Percentiles rank a stretch among this genome's conserved stretches.
These are phyloP conservation scores for Cystobasidium onofrii DNA, from an alignment of 768 basidiomycete genomes.

Conservation along the genomic window DNA sequence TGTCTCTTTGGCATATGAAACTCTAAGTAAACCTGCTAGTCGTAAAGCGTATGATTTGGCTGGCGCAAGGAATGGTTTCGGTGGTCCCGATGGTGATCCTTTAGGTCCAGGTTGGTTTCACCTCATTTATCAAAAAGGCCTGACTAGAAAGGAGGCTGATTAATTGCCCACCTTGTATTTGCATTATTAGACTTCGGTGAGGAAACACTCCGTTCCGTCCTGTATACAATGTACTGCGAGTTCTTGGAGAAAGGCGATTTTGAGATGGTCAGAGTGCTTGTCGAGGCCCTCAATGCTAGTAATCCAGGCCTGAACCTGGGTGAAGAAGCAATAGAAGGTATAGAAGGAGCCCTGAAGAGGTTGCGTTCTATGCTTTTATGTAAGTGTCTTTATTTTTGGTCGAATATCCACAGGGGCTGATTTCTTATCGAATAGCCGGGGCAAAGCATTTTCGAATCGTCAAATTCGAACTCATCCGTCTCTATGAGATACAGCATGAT, in stretches of 20 bases:
- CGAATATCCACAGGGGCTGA: no score
- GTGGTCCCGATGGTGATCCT: not conserved
- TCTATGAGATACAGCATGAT: constrained; percentile 71
- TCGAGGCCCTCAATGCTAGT: constrained; percentile 69
- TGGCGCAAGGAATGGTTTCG: not conserved
- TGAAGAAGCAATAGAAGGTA: constrained; percentile 67
- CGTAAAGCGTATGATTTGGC: constrained; percentile 59
- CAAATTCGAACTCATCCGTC: constrained; percentile 61
- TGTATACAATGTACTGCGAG: constrained; percentile 67
- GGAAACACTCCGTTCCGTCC: constrained; percentile 67
- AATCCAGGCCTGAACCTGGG: constrained; percentile 68
- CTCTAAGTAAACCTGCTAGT: constrained; percentile 64
- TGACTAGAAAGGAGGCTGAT: no score
- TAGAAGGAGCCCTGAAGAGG: constrained; percentile 61
- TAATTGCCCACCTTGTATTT: not conserved
- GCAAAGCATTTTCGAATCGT: constrained; percentile 67
- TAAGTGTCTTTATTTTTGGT: constrained; percentile 46
- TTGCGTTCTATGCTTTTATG: constrained; percentile 69
- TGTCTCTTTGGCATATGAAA: constrained; percentile 72
- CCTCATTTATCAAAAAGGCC: no score
- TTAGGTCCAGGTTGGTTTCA: constrained; percentile 34
- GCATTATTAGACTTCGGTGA: constrained; percentile 51
- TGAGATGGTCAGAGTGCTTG: constrained; percentile 68
- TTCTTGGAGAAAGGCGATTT: constrained; percentile 70
- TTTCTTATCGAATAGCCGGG: constrained; percentile 43